Base-by-base conservation (phyloP, 2,329 filamentous ascomycete species). In the Xylaria arbuscula region DNA sequence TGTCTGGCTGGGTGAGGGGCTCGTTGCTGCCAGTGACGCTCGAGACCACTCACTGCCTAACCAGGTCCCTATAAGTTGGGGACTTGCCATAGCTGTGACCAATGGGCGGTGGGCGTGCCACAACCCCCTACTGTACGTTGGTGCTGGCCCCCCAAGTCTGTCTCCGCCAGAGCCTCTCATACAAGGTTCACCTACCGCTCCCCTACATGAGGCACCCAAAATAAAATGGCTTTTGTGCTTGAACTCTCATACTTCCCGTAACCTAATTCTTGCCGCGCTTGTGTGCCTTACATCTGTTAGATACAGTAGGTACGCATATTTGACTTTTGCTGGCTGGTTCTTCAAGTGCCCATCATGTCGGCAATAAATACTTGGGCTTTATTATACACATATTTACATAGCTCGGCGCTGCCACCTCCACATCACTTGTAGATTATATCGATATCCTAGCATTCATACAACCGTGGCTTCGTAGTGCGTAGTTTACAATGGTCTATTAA, bases 21-120 rank as follows among this genome's bases (percentile, higher is more conserved):
- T 70, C 74, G 69, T 70, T 73, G 68, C 69, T 72, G 70, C 72
- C 72, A 74, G 67, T 63, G 70, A 75, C 63, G 72, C 73, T 76
- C 70, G 70, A 75, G 47, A 65, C 65, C 42, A n/a, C 57, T 28
- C 59, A 47, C 54, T 59, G 54, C 54, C 15, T n/a, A 54, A 19
- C 9, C 9, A 51, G 60, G 60, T 64, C 66, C 62, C 67, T 66
- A 36, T 57, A 54, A 73, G 64, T 73, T 62, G 67, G 66, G 64
- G 66, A 58, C 68, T 67, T 55, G 67, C 66, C 64, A 73, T 72
- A 72, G 68, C 75, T 74, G 51, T 70, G 50, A n/a, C 72, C 72
- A 74, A 74, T 74, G 13, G 64, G 60, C 36, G 40, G 9, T 50
- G 36, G 28, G 22, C 22, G 57, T 53, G 51, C 36, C 50, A 36